Conservation (phyloP, 1,284 basidiomycete species). For the Takashimella koratensis region DNA sequence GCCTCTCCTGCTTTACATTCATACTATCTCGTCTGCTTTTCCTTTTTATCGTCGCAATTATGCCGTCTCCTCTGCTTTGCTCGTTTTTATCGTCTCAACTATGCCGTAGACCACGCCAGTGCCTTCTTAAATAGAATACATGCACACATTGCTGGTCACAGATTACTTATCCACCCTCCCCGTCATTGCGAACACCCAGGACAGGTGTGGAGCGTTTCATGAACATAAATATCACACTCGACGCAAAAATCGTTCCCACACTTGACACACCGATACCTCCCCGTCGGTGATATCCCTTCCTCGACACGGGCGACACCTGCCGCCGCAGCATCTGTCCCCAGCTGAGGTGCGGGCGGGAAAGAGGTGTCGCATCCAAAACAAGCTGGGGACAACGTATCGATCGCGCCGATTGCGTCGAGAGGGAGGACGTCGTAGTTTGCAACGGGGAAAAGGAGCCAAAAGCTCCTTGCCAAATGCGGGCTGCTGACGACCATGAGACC, state of each 20-base stretch:
- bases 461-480: constrained; percentile 85
- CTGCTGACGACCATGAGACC: constrained; percentile 96
- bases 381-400: constrained; percentile 24
- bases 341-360: constrained; percentile 54
- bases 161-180: too few species aligned
- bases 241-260: constrained; percentile 58
- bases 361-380: constrained; percentile 71
- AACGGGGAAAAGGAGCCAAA: constrained; percentile 47
- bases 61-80: too few species aligned
- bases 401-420: not conserved
- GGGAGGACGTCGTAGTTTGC: constrained; percentile 28
- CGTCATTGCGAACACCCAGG: constrained; percentile 51
- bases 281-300: constrained; percentile 69
- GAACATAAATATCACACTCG: constrained; percentile 71
- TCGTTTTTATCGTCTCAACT: too few species aligned
- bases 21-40: too few species aligned
- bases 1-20: too few species aligned
- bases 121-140: too few species aligned
- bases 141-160: too few species aligned
- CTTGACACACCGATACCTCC: constrained; percentile 61
- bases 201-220: constrained; percentile 69
- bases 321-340: constrained; percentile 34
- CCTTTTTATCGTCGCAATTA: too few species aligned
- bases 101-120: too few species aligned
- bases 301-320: constrained; percentile 49